These are phyloP conservation scores for Coemansia sp. DNA, from an alignment of 192 early-diverging fungal species.

Conservation along the genomic window DNA sequence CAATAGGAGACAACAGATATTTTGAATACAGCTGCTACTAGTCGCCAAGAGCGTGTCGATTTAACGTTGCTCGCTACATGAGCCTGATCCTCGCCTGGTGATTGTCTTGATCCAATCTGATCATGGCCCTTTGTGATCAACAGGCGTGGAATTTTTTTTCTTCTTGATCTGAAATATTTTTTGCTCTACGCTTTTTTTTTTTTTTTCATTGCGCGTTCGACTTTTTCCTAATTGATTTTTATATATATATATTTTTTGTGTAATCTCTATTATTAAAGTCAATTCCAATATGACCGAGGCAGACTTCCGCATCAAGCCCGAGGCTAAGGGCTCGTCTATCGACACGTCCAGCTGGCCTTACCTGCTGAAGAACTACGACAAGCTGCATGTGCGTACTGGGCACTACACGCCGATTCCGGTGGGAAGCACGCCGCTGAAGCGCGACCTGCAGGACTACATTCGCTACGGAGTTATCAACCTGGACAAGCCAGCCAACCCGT, in stretches of 20 bases:
- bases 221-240: neutral
- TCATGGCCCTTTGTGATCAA: neutral
- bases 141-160: conserved; percentile 1
- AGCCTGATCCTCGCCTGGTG: neutral
- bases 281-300: conserved; percentile 18
- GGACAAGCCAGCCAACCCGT: conserved; percentile 99
- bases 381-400: conserved; percentile 93
- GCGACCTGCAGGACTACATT: conserved; percentile 87
- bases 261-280: neutral
- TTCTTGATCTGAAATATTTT: neutral
- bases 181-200: neutral
- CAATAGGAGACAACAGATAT: too few relatives aligned
- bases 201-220: neutral
- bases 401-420: conserved; percentile 98
- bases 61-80: neutral
- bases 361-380: conserved; percentile 97
- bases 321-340: conserved; percentile 70
- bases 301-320: conserved; percentile 80
- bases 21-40: too few relatives aligned
- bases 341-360: conserved; percentile 96
- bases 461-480: conserved; percentile 99
- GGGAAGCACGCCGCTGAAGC: conserved; percentile 93
- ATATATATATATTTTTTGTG: neutral
- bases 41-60: too few relatives aligned
- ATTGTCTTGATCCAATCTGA: neutral